Base-by-base conservation (phyloP, 2,329 filamentous ascomycete genomes). In the Hypomyces rosellus region DNA sequence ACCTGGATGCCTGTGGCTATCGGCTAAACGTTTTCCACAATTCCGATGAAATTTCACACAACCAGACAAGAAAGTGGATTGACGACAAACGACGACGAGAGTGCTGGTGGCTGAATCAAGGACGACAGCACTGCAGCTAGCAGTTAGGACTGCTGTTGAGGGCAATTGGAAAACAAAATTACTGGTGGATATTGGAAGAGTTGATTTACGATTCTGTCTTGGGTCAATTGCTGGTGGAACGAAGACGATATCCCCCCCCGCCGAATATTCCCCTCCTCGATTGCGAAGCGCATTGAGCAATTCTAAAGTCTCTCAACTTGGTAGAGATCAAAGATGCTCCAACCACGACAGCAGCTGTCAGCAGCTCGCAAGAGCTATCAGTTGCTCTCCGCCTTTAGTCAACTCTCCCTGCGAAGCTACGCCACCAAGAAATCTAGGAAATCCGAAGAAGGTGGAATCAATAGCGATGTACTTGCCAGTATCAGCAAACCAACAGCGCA, bases 391-490 rank as follows among this genome's bases (percentile, higher is more conserved):
- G 53, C 62, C 14, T 45, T 67, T 34, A 58, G 53, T 46, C 59
- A 59, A 39, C 51, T 62, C 14, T 46, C 60, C 4, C 37, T 60
- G 36, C 63, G 67, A 54, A 57, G 54, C 15, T 69, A 67, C 58
- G 65, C 67, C 34, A 65, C 64, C 20, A 56, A 55, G 37, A 54
- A 49, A 15, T 52, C 61, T 12, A 60, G 55, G 18, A 51, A 56
- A n/a, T 46, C 58, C 18, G 41, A 46, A 36, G 42, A 52, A 45
- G 54, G 46, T n/a, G 48, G 38, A 2, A 25, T 25, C 20, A 38
- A 59, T n/a, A 58, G 50, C 54, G 60, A 63, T 38, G 53, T 56
- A 14, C 40, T 58, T n/a, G 47, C 46, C 20, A 45, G 48, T 25
- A 46, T 39, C n/a, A 62, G 64, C 38, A 60, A 56, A 15, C 55